Evolutionary conservation across 169 alveolate genomes (phyloP).

Genomic region (Eimeria acervulina): DNA sequence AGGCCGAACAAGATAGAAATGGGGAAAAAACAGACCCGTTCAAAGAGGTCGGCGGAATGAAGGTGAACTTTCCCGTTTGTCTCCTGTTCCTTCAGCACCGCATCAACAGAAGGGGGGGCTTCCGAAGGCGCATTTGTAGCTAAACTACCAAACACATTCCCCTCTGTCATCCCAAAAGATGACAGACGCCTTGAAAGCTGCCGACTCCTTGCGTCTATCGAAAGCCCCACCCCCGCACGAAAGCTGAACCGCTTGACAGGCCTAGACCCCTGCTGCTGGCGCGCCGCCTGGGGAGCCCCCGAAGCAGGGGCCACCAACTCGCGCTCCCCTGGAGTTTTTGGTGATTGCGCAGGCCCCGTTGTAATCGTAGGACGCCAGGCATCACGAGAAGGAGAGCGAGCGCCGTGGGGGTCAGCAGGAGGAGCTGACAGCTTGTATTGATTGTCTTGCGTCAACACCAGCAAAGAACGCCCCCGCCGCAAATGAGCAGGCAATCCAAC

Average conservation of each 20-base stretch:
- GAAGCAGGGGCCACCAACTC: not conserved
- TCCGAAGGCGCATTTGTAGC: constrained; percentile 15
- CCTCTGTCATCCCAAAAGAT: constrained; percentile 70
- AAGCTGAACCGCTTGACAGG: constrained; percentile 71
- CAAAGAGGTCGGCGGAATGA: constrained; percentile 81
- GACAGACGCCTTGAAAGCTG: constrained; percentile 54
- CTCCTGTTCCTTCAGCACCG: constrained; percentile 55
- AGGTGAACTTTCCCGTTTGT: constrained; percentile 51
- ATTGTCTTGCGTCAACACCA: constrained; percentile 80
- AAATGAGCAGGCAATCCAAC: constrained; percentile 42
- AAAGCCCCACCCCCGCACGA: constrained; percentile 60
- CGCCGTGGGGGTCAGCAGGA: constrained; percentile 74
- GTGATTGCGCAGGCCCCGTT: not conserved
- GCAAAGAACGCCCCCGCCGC: constrained; percentile 81
- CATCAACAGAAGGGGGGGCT: constrained; percentile 47
- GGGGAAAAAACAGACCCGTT: constrained; percentile 21
- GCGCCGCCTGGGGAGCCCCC: not conserved
- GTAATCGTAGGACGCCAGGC: constrained; percentile 29
- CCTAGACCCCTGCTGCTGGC: constrained; percentile 49
- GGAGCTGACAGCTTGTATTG: constrained; percentile 78
- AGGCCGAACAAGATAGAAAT: not conserved
- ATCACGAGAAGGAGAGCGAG: constrained; percentile 68
- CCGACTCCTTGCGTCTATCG: constrained; percentile 58
- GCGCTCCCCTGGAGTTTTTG: not conserved
- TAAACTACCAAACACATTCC: constrained; percentile 58